Conservation (phyloP, 2,329 filamentous ascomycete genomes). For the Aspergillus terreus region DNA sequence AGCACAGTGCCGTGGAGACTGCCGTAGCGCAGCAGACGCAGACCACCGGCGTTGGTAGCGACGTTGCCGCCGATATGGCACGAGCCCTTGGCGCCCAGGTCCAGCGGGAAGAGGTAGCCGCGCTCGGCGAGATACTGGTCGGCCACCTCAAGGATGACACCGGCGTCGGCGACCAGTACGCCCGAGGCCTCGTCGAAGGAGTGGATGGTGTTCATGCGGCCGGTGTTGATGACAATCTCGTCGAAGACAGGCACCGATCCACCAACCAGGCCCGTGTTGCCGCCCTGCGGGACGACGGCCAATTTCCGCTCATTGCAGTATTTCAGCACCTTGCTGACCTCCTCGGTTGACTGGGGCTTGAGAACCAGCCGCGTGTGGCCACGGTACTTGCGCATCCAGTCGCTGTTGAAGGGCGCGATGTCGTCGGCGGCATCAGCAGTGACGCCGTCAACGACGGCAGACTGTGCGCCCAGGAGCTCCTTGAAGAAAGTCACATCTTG, state of each 20-base stretch:
- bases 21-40: conserved; percentile 86
- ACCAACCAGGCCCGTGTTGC: conserved; percentile 93
- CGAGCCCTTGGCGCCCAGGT: conserved; percentile 95
- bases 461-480: conserved; percentile 70
- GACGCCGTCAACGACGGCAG: conserved; percentile 80
- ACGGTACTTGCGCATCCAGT: conserved; percentile 99
- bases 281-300: conserved; percentile 93
- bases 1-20: conserved; percentile 91
- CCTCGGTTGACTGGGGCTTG: conserved; percentile 76
- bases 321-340: conserved; percentile 84
- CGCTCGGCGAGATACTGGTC: conserved; percentile 81
- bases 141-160: conserved; percentile 82
- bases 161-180: conserved; percentile 83
- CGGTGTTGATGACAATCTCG: conserved; percentile 90
- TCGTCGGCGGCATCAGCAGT: conserved; percentile 71
- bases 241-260: conserved; percentile 97
- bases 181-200: conserved; percentile 93
- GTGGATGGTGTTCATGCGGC: conserved; percentile 84
- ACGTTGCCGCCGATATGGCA: conserved; percentile 97
- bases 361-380: conserved; percentile 85
- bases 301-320: conserved; percentile 94
- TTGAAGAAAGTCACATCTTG: conserved; percentile 84
- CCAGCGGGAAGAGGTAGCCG: conserved; percentile 87
- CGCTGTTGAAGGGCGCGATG: conserved; percentile 86
- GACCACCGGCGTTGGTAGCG: conserved; percentile 88